These are phyloP conservation scores for Ceratocystis diversiconidia DNA, from an alignment of 2,329 filamentous ascomycete genomes.

Conservation along the genomic window DNA sequence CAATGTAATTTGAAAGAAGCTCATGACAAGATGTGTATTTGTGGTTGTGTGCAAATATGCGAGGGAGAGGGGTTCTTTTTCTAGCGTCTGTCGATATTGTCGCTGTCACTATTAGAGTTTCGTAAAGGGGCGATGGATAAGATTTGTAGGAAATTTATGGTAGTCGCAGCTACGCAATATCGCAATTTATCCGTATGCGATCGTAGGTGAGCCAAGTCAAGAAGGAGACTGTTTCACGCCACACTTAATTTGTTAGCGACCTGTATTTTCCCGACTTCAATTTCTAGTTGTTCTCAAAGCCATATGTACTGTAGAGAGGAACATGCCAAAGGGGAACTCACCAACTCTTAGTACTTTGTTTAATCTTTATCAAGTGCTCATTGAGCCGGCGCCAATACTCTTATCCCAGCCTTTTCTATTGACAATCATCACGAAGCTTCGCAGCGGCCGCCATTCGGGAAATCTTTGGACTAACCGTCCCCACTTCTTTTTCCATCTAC, in stretches of 20 bases:
- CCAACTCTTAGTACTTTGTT: no score
- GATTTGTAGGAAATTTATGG: background rate
- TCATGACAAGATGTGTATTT: slow-evolving; percentile 34
- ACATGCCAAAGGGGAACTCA: no score
- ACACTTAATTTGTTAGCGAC: background rate
- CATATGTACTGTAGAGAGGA: no score
- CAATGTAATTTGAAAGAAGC: slow-evolving; percentile 82
- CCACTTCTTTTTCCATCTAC: background rate
- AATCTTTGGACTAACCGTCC: background rate
- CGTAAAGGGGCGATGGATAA: background rate
- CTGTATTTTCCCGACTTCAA: background rate
- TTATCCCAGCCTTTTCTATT: background rate
- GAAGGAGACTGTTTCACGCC: background rate
- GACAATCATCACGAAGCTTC: background rate
- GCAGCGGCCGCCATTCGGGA: background rate
- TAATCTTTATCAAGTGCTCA: no score
- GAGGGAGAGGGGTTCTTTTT: background rate
- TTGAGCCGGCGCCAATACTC: background rate
- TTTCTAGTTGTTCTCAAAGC: no score
- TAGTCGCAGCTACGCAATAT: background rate
- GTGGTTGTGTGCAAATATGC: slow-evolving; percentile 6
- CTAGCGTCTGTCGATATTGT: background rate
- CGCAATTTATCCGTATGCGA: background rate
- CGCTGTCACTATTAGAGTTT: background rate
- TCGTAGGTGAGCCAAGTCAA: background rate